Conservation (phyloP, 2,329 filamentous ascomycete genomes). For the Podosphaera aphanis region DNA sequence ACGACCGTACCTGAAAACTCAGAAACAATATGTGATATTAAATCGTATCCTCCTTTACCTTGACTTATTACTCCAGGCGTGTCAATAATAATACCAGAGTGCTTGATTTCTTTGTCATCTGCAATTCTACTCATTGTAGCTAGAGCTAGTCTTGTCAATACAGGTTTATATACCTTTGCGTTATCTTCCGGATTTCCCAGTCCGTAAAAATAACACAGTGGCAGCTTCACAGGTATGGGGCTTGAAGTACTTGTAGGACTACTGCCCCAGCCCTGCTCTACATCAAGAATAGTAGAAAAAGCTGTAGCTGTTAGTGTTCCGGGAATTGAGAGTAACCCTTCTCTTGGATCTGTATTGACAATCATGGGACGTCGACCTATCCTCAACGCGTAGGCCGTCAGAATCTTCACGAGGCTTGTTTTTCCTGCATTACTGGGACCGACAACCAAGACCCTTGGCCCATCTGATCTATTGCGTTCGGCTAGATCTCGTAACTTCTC, state of each 20-base stretch:
- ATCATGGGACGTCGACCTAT: conserved; percentile 53
- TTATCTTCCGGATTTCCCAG: conserved; percentile 50
- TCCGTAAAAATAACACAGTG: conserved; percentile 76
- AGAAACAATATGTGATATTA: conserved; percentile 57
- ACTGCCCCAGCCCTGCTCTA: conserved; percentile 72
- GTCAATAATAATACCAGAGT: conserved; percentile 67
- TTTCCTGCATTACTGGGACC: conserved; percentile 64
- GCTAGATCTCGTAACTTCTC: conserved; percentile 46
- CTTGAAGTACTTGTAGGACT: conserved; percentile 81
- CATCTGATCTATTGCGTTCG: conserved; percentile 25
- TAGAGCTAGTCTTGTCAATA: conserved; percentile 55
- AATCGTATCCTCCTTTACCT: conserved; percentile 45
- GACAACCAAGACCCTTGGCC: conserved; percentile 65
- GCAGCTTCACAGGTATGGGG: conserved; percentile 71
- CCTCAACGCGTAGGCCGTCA: conserved; percentile 60
- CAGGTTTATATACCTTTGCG: conserved; percentile 43
- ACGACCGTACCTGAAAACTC: conserved; percentile 38
- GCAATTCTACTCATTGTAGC: conserved; percentile 55
- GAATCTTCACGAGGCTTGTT: conserved; percentile 52
- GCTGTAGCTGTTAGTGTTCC: conserved; percentile 71
- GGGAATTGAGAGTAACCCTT: conserved; percentile 55
- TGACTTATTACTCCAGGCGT: conserved; percentile 47
- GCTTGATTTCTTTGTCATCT: conserved; percentile 47
- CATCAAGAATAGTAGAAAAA: conserved; percentile 67
- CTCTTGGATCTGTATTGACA: conserved; percentile 63